Evolutionary conservation across 2,329 filamentous ascomycete genomes (phyloP), one percentile per base, ranked within the genome.

Genomic region (Cephalotrichum gorgonifer): DNA sequence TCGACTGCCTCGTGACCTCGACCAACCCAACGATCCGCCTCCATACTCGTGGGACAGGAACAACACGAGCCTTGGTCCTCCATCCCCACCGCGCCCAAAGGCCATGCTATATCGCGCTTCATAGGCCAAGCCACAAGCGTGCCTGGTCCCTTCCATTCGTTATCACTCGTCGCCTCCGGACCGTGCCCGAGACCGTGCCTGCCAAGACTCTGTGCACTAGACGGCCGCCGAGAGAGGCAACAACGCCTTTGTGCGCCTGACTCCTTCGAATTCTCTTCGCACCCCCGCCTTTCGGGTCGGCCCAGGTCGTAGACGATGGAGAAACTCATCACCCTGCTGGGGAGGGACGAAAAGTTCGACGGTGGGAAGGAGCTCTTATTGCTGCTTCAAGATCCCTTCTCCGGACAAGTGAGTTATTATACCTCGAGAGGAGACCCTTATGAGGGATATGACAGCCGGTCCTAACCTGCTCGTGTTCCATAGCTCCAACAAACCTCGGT

Each of bases 401-500:
- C 66, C 46, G 64, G 66, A 48, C 62, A 66, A 59, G 74, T 76
- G 65, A 58, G 62, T n/a, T 41, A 25, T 45, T 17, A 45, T 26
- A 28, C 25, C 39, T 12, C 46, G 17, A 28, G 5, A 31, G 28
- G n/a, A 38, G 38, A 39, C 28, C 31, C 46, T 15, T 28, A 42
- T 20, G 31, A 28, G n/a, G n/a, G n/a, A 22, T 4, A 39, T 22
- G 15, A 39, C 30, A 39, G n/a, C 6, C 9, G 49, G 50, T 12
- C 50, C 53, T 48, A 51, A 47, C 42, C 28, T 15, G 35, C 45
- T 41, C 17, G n/a, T n/a, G n/a, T 45, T 25, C 42, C 48, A 50
- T 53, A 75, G 71, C 62, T 75, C 35, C 64, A 67, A 58, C 60
- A 71, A 60, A 67, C 76, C 50, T 85, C 89, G 41, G 75, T 96